Evolutionary conservation across 2,329 filamentous ascomycete species (phyloP).

Genomic region (Fusarium hostae): DNA sequence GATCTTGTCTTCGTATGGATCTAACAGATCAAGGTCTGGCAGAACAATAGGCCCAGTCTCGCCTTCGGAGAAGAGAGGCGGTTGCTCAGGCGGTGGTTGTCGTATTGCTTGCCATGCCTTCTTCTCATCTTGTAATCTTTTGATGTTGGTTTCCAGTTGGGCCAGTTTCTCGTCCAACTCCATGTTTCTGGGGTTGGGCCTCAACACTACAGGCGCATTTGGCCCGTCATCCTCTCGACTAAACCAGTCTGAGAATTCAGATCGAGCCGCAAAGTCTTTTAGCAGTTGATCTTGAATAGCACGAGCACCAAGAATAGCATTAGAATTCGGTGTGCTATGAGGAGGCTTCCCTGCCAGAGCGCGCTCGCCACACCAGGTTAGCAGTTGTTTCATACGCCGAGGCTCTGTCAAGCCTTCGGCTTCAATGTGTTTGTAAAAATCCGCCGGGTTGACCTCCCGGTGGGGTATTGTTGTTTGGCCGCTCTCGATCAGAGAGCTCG

Average conservation of each 20-base stretch:
- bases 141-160: conserved; percentile 83
- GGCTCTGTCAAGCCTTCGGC: no score
- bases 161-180: conserved; percentile 85
- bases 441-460: no score
- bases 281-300: conserved; percentile 93
- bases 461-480: no score
- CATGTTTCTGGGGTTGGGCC: conserved; percentile 89
- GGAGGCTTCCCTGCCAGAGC: conserved; percentile 83
- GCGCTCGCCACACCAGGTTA: conserved; percentile 94
- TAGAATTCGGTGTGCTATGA: conserved; percentile 72
- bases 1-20: no score
- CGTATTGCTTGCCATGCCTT: conserved; percentile 82
- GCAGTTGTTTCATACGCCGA: conserved; percentile 89
- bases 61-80: no score
- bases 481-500: conserved; percentile 94
- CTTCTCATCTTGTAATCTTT: conserved; percentile 84
- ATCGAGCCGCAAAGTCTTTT: conserved; percentile 83
- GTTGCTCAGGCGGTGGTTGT: conserved; percentile 69
- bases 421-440: no score
- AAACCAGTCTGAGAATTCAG: conserved; percentile 95
- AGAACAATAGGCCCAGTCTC: no score
- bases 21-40: no score
- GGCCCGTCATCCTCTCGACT: conserved; percentile 70
- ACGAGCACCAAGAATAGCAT: conserved; percentile 79
- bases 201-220: conserved; percentile 72